Base-by-base conservation (phyloP, 2,329 filamentous ascomycete genomes). In the Colletotrichum chlorophyti region DNA sequence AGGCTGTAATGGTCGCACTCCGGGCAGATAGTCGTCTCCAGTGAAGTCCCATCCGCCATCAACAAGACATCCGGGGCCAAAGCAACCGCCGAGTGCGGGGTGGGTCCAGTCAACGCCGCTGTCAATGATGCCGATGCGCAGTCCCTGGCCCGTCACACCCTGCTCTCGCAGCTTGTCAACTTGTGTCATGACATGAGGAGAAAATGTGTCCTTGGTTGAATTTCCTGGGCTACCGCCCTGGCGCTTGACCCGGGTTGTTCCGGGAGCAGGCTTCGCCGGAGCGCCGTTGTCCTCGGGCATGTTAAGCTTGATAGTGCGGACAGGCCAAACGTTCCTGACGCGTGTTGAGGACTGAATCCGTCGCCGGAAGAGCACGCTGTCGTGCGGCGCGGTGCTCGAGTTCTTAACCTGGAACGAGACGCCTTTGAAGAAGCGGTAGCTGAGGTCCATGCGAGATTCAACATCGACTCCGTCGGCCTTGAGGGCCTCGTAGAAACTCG, bases 11-110 rank as follows among this genome's bases (percentile, higher is more conserved):
- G 41, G 54, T 17, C 40, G 40, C 8, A 53, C 54, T 1, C 26
- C 29, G 6, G 41, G 40, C 14, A 58, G 21, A 15, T 68, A 71
- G 38, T 72, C 69, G 53, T 81, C 76, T 2, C 77, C 79, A 6
- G 77, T 72, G 49, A 82, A 72, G 53, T 82, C 79, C 57, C 75
- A 77, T 1, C 81, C 80, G 52, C 73, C 74, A 10, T 72, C 70
- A 12, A 84, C 73, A 19, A 81, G 70, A 63, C 74, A 82, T 0
- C 79, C 79, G 4, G 72, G 64, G 2, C 81, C 81, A 60, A 83
- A 83, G 50, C 80, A 79, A 3, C 79, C 80, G 14, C 82, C 82
- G 1, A 84, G 74, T 11, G 79, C 78, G 7, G 80, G 79, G 53
- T 81, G 80, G 6, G 65, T 72, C 64, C 82, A 83, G 65, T 84